Evolutionary conservation across 1,139 yeast species (phyloP), one percentile per base, ranked within the genome.

Genomic region (Taiozyma sp.): DNA sequence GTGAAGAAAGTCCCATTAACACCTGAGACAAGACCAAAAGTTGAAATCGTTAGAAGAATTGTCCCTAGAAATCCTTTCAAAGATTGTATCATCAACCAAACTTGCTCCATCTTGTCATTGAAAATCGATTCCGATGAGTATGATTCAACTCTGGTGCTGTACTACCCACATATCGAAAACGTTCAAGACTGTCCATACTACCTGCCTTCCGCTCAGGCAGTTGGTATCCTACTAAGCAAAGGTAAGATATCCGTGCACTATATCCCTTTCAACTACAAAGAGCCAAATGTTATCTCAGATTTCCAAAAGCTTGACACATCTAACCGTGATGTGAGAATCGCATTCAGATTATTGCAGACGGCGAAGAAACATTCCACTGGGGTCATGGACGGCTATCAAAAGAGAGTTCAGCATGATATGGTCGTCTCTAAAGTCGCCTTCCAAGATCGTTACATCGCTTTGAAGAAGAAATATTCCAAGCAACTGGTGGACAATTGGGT

Each of bases 31-130:
- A 63, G 63, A 23, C 74, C 81, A 2, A 72, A 73, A 45, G 67
- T 74, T 32, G 81, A 83, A 57, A 73, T 87, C 42, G 90, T 90
- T 24, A 76, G 97, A 58, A 74, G 96, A 56, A 82, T 92, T 43
- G 79, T 92, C 22, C 98, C 98, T 5, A 74, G 98, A 64, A 92
- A 91, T 63, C 97, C 97, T 0, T 83, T 80, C 63, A 85, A 90
- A 60, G 98, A 92, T 63, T 79, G 81, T 49, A 80, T 89, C 23
- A 83, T 90, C 54, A 88, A 88, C 64, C 98, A 92, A 67, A 85
- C 97, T 0, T 91, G 97, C 65, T 70, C 84, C 32, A 70, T 90
- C 3, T 64, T 78, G 56, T 68, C 67, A 24, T 55, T 70, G 16
- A 57, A 59, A 13, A 47, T 51, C 10, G 48, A 49, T 13, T 65